phyloP scores from a whole-genome alignment of 2,329 filamentous ascomycete species.

The Leptosphaerulina australis region DNA sequence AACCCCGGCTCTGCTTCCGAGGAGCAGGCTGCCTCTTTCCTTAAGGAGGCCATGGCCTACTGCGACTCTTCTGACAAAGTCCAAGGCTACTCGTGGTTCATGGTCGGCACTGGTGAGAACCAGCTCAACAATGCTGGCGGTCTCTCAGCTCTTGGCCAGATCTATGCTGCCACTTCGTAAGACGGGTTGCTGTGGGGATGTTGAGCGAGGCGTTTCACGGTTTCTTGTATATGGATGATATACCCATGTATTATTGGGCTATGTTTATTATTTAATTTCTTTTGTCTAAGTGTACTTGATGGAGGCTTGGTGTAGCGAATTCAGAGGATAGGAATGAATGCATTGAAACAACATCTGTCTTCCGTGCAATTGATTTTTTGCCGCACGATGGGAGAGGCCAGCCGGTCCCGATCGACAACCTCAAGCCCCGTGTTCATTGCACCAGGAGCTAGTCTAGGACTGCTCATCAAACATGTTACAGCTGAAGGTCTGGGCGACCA shows the following conservation, averaged over 20 bases:
- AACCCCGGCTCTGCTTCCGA: conserved; percentile 36
- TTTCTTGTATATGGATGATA: conserved; percentile 16
- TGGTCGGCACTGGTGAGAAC: conserved; percentile 41
- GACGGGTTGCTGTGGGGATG: not conserved
- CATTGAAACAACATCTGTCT: not conserved
- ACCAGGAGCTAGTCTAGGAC: not conserved
- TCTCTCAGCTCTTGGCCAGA: conserved; percentile 31
- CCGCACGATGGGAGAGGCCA: not conserved
- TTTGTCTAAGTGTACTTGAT: conserved; percentile 9
- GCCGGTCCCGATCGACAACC: not conserved
- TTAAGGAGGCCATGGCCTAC: conserved; percentile 44
- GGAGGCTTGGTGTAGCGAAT: conserved; percentile 18
- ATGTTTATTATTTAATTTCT: conserved; percentile 19
- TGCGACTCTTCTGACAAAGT: conserved; percentile 40
- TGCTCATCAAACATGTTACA: conserved; percentile 14
- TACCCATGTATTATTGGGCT: conserved; percentile 14
- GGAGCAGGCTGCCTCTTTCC: conserved; percentile 42
- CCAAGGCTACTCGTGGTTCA: conserved; percentile 48
- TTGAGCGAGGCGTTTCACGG: conserved; percentile 10
- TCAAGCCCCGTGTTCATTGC: not conserved
- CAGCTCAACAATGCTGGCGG: conserved; percentile 35
- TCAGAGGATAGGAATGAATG: conserved; percentile 2
- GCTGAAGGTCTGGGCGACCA: not conserved
- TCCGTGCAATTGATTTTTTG: not conserved
- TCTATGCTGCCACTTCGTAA: conserved; percentile 32